Percentiles rank a stretch among this genome's conserved stretches.
Conservation (phyloP, 2,329 filamentous ascomycete species). For the Alternaria angustiovoidea region DNA sequence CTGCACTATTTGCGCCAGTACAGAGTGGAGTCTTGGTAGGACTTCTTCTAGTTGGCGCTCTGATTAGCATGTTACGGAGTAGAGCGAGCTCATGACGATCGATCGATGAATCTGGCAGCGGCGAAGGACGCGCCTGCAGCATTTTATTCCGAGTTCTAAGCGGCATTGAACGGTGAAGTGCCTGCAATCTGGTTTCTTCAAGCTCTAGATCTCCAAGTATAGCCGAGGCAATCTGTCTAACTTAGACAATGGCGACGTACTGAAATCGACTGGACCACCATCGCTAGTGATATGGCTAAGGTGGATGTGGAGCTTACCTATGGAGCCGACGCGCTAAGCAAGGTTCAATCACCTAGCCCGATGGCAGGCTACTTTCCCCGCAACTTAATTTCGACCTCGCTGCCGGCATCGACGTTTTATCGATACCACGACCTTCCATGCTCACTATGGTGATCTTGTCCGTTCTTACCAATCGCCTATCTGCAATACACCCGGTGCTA, state of each 20-base stretch:
- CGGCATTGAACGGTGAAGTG: background rate
- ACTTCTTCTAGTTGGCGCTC: slow-evolving; percentile 61
- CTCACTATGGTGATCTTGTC: background rate
- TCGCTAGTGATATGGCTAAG: background rate
- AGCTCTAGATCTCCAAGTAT: background rate
- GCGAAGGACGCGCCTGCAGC: background rate
- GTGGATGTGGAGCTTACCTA: background rate
- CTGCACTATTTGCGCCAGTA: slow-evolving; percentile 65
- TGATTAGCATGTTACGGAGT: slow-evolving; percentile 43
- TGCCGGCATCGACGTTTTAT: background rate
- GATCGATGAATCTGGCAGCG: background rate
- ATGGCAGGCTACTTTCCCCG: slow-evolving; percentile 6
- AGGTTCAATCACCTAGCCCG: slow-evolving; percentile 3
- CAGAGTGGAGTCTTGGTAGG: slow-evolving; percentile 62
- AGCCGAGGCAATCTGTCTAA: slow-evolving; percentile 1
- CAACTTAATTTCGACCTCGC: slow-evolving; percentile 6
- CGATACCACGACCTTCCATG: background rate
- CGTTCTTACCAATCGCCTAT: background rate
- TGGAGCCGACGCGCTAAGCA: slow-evolving; percentile 5
- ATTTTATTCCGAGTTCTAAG: no score
- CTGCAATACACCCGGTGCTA: background rate
- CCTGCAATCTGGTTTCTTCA: background rate
- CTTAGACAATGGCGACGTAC: background rate
- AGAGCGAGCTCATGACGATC: slow-evolving; percentile 14
- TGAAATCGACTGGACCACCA: background rate